A percentile compares a stretch with the other conserved stretches of the same genome.
Conservation (phyloP, 306 rosid species). For the Glycine latifolia region DNA sequence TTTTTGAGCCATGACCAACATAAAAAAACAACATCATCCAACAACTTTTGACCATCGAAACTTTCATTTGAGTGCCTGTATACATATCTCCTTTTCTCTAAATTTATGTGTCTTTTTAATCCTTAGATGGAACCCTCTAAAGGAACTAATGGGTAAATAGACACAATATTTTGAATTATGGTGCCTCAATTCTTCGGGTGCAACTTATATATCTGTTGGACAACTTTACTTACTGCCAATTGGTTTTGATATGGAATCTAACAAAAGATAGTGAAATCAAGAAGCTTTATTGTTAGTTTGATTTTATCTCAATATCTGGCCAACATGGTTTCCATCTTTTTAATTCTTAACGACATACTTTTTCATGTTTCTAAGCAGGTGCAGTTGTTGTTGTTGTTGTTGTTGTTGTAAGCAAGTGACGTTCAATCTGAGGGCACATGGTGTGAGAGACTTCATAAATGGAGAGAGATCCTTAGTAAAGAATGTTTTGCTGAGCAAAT, state of each 20-base stretch:
- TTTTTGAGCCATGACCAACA: too few relatives aligned
- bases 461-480: constrained; percentile 80
- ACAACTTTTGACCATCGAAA: too few relatives aligned
- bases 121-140: constrained; percentile 6
- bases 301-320: constrained; percentile 18
- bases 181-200: too few relatives aligned
- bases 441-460: constrained; percentile 80
- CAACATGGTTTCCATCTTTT: constrained; percentile 23
- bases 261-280: constrained; percentile 38
- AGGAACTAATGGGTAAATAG: neutral
- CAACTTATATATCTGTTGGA: too few relatives aligned
- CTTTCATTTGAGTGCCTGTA: too few relatives aligned
- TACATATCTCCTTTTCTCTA: neutral
- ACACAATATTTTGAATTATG: neutral
- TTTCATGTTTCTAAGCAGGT: constrained; percentile 52
- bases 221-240: too few relatives aligned
- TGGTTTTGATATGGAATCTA: too few relatives aligned
- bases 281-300: constrained; percentile 21
- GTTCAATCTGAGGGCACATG: constrained; percentile 68
- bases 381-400: constrained; percentile 30
- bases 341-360: constrained; percentile 33
- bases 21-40: too few relatives aligned
- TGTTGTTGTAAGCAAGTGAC: constrained; percentile 49
- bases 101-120: neutral
- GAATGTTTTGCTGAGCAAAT: constrained; percentile 71